Evolutionary conservation across 495 filamentous ascomycete genomes (phyloP).

Genomic region (Xylaria bambusicola): DNA sequence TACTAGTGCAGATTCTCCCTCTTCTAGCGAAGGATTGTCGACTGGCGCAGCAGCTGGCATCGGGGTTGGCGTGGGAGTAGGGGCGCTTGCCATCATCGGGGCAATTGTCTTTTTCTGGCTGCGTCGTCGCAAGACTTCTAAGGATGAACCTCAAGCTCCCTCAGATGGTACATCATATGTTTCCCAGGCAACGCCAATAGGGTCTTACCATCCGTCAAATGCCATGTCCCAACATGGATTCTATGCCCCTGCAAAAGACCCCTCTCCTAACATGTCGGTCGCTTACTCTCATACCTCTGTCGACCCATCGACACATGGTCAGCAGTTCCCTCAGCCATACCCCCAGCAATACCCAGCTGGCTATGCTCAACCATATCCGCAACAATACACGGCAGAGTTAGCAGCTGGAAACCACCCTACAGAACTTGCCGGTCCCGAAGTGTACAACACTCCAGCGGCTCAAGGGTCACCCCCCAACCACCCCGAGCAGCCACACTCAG

Average conservation of each 20-base stretch:
- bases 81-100: slow-evolving; percentile 36
- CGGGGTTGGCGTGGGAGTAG: slow-evolving; percentile 40
- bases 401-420: slow-evolving; percentile 21
- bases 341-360: slow-evolving; percentile 24
- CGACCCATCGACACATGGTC: slow-evolving; percentile 16
- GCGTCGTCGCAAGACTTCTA: slow-evolving; percentile 34
- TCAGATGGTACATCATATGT: background rate
- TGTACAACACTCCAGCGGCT: background rate
- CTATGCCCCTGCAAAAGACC: slow-evolving; percentile 27
- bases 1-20: background rate
- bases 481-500: background rate
- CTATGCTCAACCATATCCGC: slow-evolving; percentile 15
- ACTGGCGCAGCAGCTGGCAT: slow-evolving; percentile 47
- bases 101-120: slow-evolving; percentile 41
- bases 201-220: slow-evolving; percentile 12
- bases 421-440: slow-evolving; percentile 25
- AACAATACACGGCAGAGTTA: slow-evolving; percentile 26
- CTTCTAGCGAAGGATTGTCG: slow-evolving; percentile 31
- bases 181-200: background rate
- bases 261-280: slow-evolving; percentile 20
- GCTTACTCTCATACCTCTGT: slow-evolving; percentile 7
- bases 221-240: slow-evolving; percentile 23
- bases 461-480: slow-evolving; percentile 5
- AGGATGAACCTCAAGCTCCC: background rate
- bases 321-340: slow-evolving; percentile 20